Evolutionary conservation across 2,329 filamentous ascomycete genomes (phyloP).

Genomic region (Colletotrichum truncatum): DNA sequence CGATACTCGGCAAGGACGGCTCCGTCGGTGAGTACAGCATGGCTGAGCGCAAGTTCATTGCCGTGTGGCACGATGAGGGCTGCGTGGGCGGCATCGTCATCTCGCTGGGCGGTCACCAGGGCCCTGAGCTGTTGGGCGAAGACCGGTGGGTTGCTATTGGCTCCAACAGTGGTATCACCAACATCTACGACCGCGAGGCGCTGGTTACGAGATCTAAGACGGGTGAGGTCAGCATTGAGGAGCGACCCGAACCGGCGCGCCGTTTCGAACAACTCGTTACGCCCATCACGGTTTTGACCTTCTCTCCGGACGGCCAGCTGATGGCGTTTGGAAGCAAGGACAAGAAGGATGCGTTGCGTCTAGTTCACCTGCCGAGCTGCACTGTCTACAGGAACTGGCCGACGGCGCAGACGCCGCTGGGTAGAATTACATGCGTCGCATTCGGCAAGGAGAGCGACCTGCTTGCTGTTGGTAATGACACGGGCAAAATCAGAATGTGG

Average conservation of each 20-base stretch:
- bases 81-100: constrained; percentile 86
- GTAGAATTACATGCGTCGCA: constrained; percentile 79
- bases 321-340: constrained; percentile 85
- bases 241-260: constrained; percentile 76
- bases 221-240: constrained; percentile 63
- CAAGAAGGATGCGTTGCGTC: constrained; percentile 86
- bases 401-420: constrained; percentile 87
- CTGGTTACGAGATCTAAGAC: constrained; percentile 54
- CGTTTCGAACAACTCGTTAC: constrained; percentile 89
- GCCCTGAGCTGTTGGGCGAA: constrained; percentile 71
- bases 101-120: constrained; percentile 76
- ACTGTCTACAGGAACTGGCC: constrained; percentile 98
- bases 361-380: constrained; percentile 91
- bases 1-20: constrained; percentile 85
- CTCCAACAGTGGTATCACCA: constrained; percentile 86
- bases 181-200: constrained; percentile 86
- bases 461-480: constrained; percentile 88
- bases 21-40: constrained; percentile 92
- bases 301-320: constrained; percentile 90
- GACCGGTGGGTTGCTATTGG: constrained; percentile 92
- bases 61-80: constrained; percentile 90
- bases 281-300: constrained; percentile 79
- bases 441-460: constrained; percentile 73
- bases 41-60: constrained; percentile 73
- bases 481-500: constrained; percentile 89